Evolutionary conservation across 805 yeast species (phyloP), one percentile per base, ranked within the genome.

Genomic region (Nakazawaea holstii): DNA sequence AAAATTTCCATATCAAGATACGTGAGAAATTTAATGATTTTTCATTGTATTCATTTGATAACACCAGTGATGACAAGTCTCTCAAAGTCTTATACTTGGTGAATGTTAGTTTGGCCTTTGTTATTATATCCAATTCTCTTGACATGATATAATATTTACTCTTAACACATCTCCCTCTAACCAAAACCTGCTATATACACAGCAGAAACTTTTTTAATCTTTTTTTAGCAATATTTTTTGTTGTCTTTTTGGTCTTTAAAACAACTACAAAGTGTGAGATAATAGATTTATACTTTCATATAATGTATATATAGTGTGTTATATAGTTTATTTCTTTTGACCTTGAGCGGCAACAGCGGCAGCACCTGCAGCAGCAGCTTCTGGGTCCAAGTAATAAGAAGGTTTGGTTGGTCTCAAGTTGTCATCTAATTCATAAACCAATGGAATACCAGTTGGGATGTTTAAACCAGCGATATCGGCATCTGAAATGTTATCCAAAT

Each of bases 261-360:
- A n/a, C n/a, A n/a, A n/a, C n/a, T n/a, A n/a, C n/a, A n/a, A n/a
- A n/a, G n/a, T n/a, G n/a, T n/a, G n/a, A n/a, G n/a, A n/a, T n/a
- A n/a, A n/a, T n/a, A n/a, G n/a, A n/a, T n/a, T n/a, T n/a, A n/a
- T n/a, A n/a, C n/a, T n/a, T n/a, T n/a, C n/a, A n/a, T n/a, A n/a
- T n/a, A n/a, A n/a, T n/a, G n/a, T n/a, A n/a, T n/a, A n/a, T n/a
- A n/a, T n/a, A n/a, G n/a, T n/a, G n/a, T n/a, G n/a, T 20, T 20
- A 20, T 20, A 20, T 20, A 20, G 24, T 28, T 51, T 67, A 73
- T 60, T 78, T 77, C 76, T 79, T 80, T 68, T 76, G 76, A 70
- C 98, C 98, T 77, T 91, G 98, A 62, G 88, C 88, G 62, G 97
- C 98, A 61, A 91, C 98, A 52, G 97, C 97, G 66, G 97, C 97